Evolutionary conservation across 2,329 filamentous ascomycete genomes (phyloP).

Genomic region (Aspergillus sclerotialis): DNA sequence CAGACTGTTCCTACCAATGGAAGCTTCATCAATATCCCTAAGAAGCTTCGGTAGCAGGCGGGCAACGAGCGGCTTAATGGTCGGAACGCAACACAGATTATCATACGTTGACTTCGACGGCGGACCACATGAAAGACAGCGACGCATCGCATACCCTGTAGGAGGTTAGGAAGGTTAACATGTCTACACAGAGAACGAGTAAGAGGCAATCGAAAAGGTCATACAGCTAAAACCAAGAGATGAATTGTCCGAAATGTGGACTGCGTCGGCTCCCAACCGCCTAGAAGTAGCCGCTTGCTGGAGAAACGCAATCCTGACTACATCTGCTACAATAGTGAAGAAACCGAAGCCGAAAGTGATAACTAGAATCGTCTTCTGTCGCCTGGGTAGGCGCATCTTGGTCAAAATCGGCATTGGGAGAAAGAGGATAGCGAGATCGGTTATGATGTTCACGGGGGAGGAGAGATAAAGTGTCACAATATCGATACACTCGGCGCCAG

Average conservation of each 20-base stretch:
- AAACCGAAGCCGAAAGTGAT: conserved; percentile 80
- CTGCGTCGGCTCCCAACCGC: conserved; percentile 15
- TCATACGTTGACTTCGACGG: conserved; percentile 82
- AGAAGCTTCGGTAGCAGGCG: conserved; percentile 52
- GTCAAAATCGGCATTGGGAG: conserved; percentile 84
- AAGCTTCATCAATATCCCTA: conserved; percentile 36
- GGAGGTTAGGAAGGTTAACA: too few species aligned
- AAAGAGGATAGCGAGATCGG: conserved; percentile 79
- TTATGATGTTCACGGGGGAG: conserved; percentile 86
- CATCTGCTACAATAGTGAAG: conserved; percentile 82
- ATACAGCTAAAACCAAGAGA: conserved; percentile 48
- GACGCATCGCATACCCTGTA: conserved; percentile 79
- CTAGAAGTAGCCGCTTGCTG: conserved; percentile 58
- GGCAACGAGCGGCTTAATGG: conserved; percentile 76
- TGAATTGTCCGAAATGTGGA: conserved; percentile 31
- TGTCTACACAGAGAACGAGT: too few species aligned
- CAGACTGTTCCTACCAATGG: too few species aligned
- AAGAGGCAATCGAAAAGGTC: conserved; percentile 3
- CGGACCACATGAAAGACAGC: conserved; percentile 86
- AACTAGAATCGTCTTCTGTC: conserved; percentile 82
- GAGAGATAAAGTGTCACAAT: conserved; percentile 59
- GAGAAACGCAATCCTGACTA: conserved; percentile 82
- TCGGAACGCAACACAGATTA: conserved; percentile 89
- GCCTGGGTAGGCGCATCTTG: conserved; percentile 71
- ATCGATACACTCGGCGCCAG: conserved; percentile 49